Conservation (phyloP, 495 filamentous ascomycete genomes). For the Aspergillus egyptiacus region DNA sequence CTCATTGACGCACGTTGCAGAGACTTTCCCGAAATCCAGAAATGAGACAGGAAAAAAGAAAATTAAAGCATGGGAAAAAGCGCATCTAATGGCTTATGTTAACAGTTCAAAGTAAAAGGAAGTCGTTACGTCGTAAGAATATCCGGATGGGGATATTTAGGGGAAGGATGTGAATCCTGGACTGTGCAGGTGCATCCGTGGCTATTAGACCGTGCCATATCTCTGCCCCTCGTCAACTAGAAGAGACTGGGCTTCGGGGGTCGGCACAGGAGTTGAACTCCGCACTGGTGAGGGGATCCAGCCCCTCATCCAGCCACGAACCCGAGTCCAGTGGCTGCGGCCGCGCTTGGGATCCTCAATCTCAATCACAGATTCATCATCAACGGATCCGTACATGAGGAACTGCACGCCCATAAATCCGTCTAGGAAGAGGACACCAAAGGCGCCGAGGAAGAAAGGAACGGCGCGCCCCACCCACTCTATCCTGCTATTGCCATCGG, state of each 20-base stretch:
- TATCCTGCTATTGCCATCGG: slow-evolving; percentile 48
- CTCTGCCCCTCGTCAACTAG: slow-evolving; percentile 26
- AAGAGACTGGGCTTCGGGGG: slow-evolving; percentile 30
- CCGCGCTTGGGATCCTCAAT: slow-evolving; percentile 34
- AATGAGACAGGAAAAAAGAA: not conserved
- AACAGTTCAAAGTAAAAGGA: not conserved
- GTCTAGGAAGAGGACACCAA: slow-evolving; percentile 62
- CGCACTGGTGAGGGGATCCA: slow-evolving; percentile 51
- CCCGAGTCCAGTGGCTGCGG: slow-evolving; percentile 47
- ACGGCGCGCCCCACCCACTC: slow-evolving; percentile 54
- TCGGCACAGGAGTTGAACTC: slow-evolving; percentile 2
- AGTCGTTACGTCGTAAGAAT: slow-evolving; percentile 2
- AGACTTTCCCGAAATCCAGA: not conserved
- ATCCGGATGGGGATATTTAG: not conserved
- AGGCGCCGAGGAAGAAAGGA: slow-evolving; percentile 70
- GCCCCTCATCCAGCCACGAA: slow-evolving; percentile 63
- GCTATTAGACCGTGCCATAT: slow-evolving; percentile 34
- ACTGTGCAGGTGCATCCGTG: not conserved
- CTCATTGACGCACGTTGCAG: too few relatives aligned
- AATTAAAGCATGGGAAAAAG: not conserved
- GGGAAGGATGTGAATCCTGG: not conserved
- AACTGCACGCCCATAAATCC: slow-evolving; percentile 63
- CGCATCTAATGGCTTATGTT: not conserved
- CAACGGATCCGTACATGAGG: slow-evolving; percentile 48
- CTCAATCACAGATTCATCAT: slow-evolving; percentile 27